Evolutionary conservation across 768 basidiomycete genomes (phyloP), one percentile per base, ranked within the genome.

Genomic region (Fomitopsis serialis): DNA sequence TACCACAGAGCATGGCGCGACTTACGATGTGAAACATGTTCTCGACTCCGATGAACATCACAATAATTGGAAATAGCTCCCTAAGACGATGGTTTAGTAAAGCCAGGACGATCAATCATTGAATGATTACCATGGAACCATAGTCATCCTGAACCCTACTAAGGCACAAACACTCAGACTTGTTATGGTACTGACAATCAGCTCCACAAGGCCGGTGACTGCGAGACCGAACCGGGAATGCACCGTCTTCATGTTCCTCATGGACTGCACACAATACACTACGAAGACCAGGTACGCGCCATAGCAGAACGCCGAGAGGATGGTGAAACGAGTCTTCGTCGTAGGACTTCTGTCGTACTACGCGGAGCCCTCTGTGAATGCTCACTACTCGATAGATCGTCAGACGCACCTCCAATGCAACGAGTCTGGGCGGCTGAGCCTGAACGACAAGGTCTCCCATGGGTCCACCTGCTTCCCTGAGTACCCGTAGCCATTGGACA

Each of bases 1-100:
- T 48, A 24, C 19, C 37, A 19, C 19, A 8, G 34, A 45, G 43
- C 22, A 15, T 27, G 34, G 68, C 84, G 57, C 67, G n/a, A n/a
- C n/a, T n/a, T n/a, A 93, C 93, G 66, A 99, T 74, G 62, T 86
- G 89, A 66, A 93, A 91, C 95, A 98, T 98, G 62, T 98, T 98
- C 72, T 98, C 96, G 2, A 92, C 89, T 2, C 96, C 96, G 13
- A 96, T 89, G 59, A 98, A 95, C 7, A 94, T 82, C 48, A 99
- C 93, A 35, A 97, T 88, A 54, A 98, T 89, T 1, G 95, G 95
- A 48, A 99, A 75, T 40, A 96, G 71, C 65, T 89, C 86, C 90
- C 90, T 92, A 54, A 10, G 35, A 42, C 44, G 43, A 6, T 8
- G 27, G 9, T 21, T 55, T 23, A 35, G 23, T 35, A 47, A 22